phyloP scores from a whole-genome alignment of 2,329 filamentous ascomycete genomes.

The Xylariaceae sp. region DNA sequence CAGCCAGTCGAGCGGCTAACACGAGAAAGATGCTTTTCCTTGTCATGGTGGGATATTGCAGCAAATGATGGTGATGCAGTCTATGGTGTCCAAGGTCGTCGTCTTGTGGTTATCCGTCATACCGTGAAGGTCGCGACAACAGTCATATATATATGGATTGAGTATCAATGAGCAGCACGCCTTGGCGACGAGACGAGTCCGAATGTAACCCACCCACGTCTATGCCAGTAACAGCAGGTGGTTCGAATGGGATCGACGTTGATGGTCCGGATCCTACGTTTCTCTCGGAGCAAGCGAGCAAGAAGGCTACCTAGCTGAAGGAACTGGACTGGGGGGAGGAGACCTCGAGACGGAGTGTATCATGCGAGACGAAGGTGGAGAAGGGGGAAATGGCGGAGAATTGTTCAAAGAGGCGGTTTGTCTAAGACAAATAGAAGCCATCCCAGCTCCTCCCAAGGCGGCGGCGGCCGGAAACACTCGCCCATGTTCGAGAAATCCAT shows the following conservation, averaged over 20 bases:
- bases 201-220: neutral
- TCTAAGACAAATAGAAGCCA: neutral
- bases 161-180: neutral
- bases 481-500: neutral
- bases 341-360: neutral
- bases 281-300: neutral
- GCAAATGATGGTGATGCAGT: neutral
- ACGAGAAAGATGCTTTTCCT: conserved; percentile 27
- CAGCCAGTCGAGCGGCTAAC: conserved; percentile 22
- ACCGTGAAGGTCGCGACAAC: neutral
- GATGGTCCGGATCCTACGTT: neutral
- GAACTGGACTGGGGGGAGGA: neutral
- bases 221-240: neutral
- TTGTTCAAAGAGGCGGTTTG: neutral
- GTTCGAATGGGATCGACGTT: neutral
- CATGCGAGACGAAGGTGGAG: neutral
- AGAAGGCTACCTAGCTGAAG: too few species aligned
- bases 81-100: neutral
- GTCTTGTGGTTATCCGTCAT: neutral
- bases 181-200: conserved; percentile 3
- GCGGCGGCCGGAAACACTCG: neutral
- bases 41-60: conserved; percentile 7
- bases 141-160: conserved; percentile 9
- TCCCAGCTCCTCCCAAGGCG: neutral
- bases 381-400: neutral